phyloP scores from a whole-genome alignment of 208 protist genomes.

The Leishmania amazonensis region DNA sequence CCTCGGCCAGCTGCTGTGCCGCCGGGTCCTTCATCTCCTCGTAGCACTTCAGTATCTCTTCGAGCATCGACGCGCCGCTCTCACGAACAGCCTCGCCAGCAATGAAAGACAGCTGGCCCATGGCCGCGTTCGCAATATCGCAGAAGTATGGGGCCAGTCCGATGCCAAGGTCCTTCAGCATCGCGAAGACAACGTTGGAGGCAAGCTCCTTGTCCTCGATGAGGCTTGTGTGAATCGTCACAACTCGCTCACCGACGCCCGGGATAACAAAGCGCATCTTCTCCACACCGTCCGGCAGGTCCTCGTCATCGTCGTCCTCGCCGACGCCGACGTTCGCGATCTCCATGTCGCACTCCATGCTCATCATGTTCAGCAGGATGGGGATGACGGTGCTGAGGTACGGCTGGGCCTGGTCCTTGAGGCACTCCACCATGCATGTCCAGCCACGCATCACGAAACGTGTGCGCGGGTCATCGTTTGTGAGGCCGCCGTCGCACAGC shows the following conservation, averaged over 20 bases:
- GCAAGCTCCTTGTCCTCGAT: slow-evolving; percentile 92
- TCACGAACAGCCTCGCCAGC: slow-evolving; percentile 70
- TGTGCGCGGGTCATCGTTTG: slow-evolving; percentile 70
- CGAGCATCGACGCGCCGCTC: slow-evolving; percentile 74
- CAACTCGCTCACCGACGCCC: slow-evolving; percentile 70
- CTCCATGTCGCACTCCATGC: slow-evolving; percentile 70
- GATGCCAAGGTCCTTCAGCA: slow-evolving; percentile 66
- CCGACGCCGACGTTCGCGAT: slow-evolving; percentile 67
- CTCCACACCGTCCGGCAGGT: slow-evolving; percentile 44
- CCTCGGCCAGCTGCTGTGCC: slow-evolving; percentile 52
- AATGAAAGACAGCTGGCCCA: slow-evolving; percentile 64
- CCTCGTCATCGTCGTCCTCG: slow-evolving; percentile 58
- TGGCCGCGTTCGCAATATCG: slow-evolving; percentile 62
- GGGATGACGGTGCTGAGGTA: slow-evolving; percentile 79
- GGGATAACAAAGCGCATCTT: slow-evolving; percentile 70
- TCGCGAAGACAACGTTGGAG: slow-evolving; percentile 67
- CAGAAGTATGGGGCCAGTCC: slow-evolving; percentile 60
- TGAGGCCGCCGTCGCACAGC: slow-evolving; percentile 40
- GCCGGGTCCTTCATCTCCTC: slow-evolving; percentile 35
- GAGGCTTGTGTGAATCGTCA: slow-evolving; percentile 77
- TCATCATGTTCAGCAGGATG: slow-evolving; percentile 76
- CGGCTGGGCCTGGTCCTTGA: slow-evolving; percentile 67
- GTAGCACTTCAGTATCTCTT: slow-evolving; percentile 64
- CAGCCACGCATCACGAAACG: slow-evolving; percentile 86
- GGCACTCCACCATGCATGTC: slow-evolving; percentile 91